Conservation (phyloP, 305 asterid genomes). For the Solanum aculeatissimum region DNA sequence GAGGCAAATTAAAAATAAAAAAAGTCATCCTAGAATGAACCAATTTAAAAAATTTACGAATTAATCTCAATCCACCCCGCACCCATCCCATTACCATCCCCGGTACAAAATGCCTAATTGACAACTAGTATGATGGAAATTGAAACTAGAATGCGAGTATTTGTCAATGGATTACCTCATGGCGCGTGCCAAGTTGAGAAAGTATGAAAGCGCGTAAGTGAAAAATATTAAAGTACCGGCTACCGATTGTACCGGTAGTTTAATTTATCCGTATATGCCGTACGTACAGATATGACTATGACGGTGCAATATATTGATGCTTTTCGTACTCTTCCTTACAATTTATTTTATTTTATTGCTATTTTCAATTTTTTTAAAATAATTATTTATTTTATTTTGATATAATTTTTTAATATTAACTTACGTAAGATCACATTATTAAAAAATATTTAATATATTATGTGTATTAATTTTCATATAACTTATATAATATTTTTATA, state of each 20-base stretch:
- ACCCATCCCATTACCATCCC: too few species aligned
- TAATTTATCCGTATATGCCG: slow-evolving; percentile 28
- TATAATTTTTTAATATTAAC: too few species aligned
- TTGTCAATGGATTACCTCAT: background rate
- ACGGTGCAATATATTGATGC: slow-evolving; percentile 11
- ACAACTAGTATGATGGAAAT: too few species aligned
- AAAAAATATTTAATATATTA: background rate
- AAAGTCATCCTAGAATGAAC: too few species aligned
- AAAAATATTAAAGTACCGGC: background rate
- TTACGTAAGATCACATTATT: background rate
- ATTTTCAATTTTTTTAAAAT: background rate
- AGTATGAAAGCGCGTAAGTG: slow-evolving; percentile 13
- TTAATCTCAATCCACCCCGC: too few species aligned
- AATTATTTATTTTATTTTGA: background rate
- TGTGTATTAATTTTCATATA: too few species aligned
- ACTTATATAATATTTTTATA: too few species aligned
- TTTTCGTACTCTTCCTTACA: background rate
- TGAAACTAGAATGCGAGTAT: background rate
- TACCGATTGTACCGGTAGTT: slow-evolving; percentile 12
- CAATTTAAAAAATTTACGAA: too few species aligned
- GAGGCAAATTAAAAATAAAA: too few species aligned
- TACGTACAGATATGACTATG: slow-evolving; percentile 31
- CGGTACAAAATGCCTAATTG: too few species aligned
- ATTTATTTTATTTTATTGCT: background rate
- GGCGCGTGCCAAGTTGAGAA: background rate